Conservation (phyloP, 2,329 filamentous ascomycete species). For the Scedosporium minutisporum region DNA sequence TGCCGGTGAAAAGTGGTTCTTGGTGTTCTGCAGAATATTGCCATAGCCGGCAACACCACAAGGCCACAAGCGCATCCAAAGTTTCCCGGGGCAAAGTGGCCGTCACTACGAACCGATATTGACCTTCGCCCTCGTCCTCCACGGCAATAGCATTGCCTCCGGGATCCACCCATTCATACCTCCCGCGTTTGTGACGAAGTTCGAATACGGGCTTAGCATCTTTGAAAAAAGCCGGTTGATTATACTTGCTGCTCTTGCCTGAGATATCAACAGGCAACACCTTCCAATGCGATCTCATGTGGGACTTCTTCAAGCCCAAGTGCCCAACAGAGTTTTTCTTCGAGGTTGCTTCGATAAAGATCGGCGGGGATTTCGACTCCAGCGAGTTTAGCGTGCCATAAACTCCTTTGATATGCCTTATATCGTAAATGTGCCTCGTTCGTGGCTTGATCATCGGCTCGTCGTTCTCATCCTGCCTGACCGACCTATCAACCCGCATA, state of each 20-base stretch:
- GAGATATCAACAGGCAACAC: slow-evolving; percentile 9
- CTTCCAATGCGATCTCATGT: slow-evolving; percentile 7
- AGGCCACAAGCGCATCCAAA: not conserved
- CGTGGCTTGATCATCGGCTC: slow-evolving; percentile 17
- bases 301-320: slow-evolving; percentile 10
- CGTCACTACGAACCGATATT: slow-evolving; percentile 6
- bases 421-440: slow-evolving; percentile 23
- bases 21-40: not conserved
- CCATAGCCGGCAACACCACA: not conserved
- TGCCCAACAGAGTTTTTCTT: slow-evolving; percentile 5
- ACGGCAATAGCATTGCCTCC: slow-evolving; percentile 13
- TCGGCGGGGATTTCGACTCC: not conserved
- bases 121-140: not conserved
- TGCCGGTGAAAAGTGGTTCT: not conserved
- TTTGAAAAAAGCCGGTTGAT: slow-evolving; percentile 10
- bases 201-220: slow-evolving; percentile 14
- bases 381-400: not conserved
- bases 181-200: slow-evolving; percentile 9
- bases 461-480: slow-evolving; percentile 8
- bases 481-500: not conserved
- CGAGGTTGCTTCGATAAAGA: not conserved
- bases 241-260: slow-evolving; percentile 10
- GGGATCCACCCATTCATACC: slow-evolving; percentile 13
- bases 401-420: slow-evolving; percentile 17
- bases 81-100: not conserved